Evolutionary conservation across 2,329 filamentous ascomycete species (phyloP), one percentile per base, ranked within the genome.

Genomic region (Calonectria hongkongensis): DNA sequence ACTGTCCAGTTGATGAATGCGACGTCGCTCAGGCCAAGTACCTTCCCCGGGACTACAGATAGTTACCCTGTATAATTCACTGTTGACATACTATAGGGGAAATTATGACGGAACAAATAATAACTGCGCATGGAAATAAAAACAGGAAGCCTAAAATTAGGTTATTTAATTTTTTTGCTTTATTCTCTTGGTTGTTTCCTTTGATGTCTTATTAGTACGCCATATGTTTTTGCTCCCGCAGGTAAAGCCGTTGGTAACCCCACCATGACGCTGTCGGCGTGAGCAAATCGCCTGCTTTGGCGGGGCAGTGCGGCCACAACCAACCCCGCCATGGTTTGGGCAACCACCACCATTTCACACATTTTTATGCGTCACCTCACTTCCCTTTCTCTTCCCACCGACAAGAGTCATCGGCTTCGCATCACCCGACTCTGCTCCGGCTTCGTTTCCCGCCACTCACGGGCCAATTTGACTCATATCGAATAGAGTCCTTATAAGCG

Each of bases 331-430:
- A 71, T 75, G 69, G 58, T 68, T 73, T 60, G 71, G 72, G 48
- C 50, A 71, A 56, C 69, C 65, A 75, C 74, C 71, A 76, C 72
- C 69, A 48, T 66, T 64, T 71, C 72, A 74, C 74, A 76, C 67
- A 73, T 74, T 75, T 78, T 78, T 74, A 74, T 77, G 73, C 73
- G 75, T 79, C 76, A 79, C 76, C 76, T 73, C 64, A 78, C 70
- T 39, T 30, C 43, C 28, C 36, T 47, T 47, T 45, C 39, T 36
- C 36, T 43, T 47, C 67, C 41, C 72, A 71, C 72, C 73, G 71
- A 73, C 63, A 72, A 76, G 74, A 79, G 76, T 78, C 77, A 78
- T 72, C 63, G 50, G 67, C 62, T 45, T 36, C 69, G 50, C 48
- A 66, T 76, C 75, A 73, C 76, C 76, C 75, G 76, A 78, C 73